phyloP scores from a whole-genome alignment of 2,329 filamentous ascomycete genomes.

The Scolecobasidium constrictum region DNA sequence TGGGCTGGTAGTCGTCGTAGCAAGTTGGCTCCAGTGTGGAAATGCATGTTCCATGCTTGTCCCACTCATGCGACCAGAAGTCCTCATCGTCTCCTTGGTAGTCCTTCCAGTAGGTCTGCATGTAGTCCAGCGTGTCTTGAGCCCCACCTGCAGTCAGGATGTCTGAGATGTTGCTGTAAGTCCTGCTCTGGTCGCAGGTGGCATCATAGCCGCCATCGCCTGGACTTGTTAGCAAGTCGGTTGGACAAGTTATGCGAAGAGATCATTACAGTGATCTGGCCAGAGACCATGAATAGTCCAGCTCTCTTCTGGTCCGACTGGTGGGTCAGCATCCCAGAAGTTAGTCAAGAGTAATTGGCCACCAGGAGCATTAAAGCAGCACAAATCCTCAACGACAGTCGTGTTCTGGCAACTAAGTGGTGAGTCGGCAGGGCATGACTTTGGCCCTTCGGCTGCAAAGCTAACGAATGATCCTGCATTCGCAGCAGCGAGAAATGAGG shows the following conservation, averaged over 20 bases:
- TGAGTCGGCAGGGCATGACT: constrained; percentile 23
- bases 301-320: constrained; percentile 12
- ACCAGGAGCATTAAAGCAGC: constrained; percentile 10
- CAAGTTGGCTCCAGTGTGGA: constrained; percentile 55
- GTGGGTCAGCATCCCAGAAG: constrained; percentile 17
- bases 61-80: constrained; percentile 63
- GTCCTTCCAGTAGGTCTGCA: constrained; percentile 64
- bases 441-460: neutral
- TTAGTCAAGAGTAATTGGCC: constrained; percentile 15
- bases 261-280: constrained; percentile 8
- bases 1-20: constrained; percentile 46
- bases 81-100: constrained; percentile 50
- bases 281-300: constrained; percentile 18
- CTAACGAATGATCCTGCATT: neutral
- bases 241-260: neutral
- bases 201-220: constrained; percentile 12
- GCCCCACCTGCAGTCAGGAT: constrained; percentile 48
- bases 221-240: neutral
- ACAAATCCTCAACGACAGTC: constrained; percentile 46
- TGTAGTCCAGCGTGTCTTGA: constrained; percentile 49
- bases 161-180: constrained; percentile 18
- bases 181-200: constrained; percentile 9
- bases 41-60: constrained; percentile 58
- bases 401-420: constrained; percentile 55
- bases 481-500: neutral